Conservation (phyloP, 1,284 basidiomycete species). For the Lentinula novae-zelandiae region DNA sequence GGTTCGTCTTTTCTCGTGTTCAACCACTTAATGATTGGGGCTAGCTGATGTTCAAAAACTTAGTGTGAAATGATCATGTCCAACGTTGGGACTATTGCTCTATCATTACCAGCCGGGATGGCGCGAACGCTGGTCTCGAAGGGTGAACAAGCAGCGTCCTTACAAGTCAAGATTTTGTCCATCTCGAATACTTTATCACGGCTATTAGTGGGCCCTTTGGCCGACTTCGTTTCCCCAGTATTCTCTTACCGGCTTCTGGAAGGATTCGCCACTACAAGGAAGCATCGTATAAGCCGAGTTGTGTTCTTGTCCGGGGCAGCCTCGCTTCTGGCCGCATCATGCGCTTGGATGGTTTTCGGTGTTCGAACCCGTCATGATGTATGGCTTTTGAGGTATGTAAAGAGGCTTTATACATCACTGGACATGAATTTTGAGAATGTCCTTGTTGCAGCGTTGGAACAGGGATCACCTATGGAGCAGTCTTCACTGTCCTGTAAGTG, state of each 20-base stretch:
- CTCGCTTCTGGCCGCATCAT: slow-evolving; percentile 44
- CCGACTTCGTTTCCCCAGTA: slow-evolving; percentile 65
- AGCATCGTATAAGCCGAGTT: slow-evolving; percentile 56
- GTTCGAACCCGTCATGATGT: slow-evolving; percentile 46
- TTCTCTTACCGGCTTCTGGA: slow-evolving; percentile 22
- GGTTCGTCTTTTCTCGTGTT: slow-evolving; percentile 38
- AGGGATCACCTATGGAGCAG: slow-evolving; percentile 63
- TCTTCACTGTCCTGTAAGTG: slow-evolving; percentile 67
- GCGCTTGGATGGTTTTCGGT: slow-evolving; percentile 47
- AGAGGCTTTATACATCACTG: neutral
- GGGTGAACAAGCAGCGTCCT: slow-evolving; percentile 35
- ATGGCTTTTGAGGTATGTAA: slow-evolving; percentile 58
- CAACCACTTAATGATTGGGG: neutral
- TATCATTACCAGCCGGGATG: slow-evolving; percentile 47
- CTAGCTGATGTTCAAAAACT: neutral
- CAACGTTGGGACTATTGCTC: slow-evolving; percentile 72
- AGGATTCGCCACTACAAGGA: slow-evolving; percentile 26
- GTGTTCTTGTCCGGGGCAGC: slow-evolving; percentile 52
- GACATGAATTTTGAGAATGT: slow-evolving; percentile 3
- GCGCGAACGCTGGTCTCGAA: slow-evolving; percentile 19
- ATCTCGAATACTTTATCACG: slow-evolving; percentile 68
- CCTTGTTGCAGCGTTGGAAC: slow-evolving; percentile 44
- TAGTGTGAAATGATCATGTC: slow-evolving; percentile 81
- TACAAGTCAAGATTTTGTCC: slow-evolving; percentile 69
- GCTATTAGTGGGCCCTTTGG: slow-evolving; percentile 64